A percentile compares a stretch with the other conserved stretches of the same genome.
These are phyloP conservation scores for Irpex sp. DNA, from an alignment of 1,284 basidiomycete species.

Conservation along the genomic window DNA sequence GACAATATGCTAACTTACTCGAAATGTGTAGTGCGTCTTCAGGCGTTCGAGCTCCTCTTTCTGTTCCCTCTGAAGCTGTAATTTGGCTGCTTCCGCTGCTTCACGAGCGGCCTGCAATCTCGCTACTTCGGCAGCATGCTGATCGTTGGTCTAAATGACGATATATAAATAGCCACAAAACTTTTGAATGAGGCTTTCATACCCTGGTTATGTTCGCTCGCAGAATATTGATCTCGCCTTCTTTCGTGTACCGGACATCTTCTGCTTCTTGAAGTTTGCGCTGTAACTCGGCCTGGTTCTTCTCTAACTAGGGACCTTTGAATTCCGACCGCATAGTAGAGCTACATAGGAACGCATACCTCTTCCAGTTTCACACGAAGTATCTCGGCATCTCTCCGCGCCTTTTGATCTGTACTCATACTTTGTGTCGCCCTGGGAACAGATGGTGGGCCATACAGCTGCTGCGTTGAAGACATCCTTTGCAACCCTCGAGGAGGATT, in stretches of 20 bases:
- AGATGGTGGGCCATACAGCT: neutral
- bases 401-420: neutral
- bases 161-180: neutral
- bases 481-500: neutral
- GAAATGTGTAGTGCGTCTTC: slow-evolving; percentile 67
- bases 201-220: slow-evolving; percentile 59
- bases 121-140: slow-evolving; percentile 53
- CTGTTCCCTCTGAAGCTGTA: slow-evolving; percentile 52
- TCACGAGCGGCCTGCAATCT: slow-evolving; percentile 59
- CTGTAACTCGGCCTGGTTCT: slow-evolving; percentile 43
- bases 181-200: slow-evolving; percentile 1
- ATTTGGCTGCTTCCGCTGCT: slow-evolving; percentile 51
- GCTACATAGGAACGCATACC: slow-evolving; percentile 8
- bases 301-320: slow-evolving; percentile 38
- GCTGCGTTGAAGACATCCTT: neutral
- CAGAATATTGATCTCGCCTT: slow-evolving; percentile 61
- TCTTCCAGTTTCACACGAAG: slow-evolving; percentile 3
- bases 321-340: neutral
- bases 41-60: slow-evolving; percentile 67
- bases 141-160: slow-evolving; percentile 46
- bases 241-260: slow-evolving; percentile 45
- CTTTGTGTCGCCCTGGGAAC: neutral
- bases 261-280: slow-evolving; percentile 43
- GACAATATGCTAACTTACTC: slow-evolving; percentile 36
- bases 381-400: slow-evolving; percentile 5